Base-by-base conservation (phyloP, 2,329 filamentous ascomycete species). In the Cercospora janseana region DNA sequence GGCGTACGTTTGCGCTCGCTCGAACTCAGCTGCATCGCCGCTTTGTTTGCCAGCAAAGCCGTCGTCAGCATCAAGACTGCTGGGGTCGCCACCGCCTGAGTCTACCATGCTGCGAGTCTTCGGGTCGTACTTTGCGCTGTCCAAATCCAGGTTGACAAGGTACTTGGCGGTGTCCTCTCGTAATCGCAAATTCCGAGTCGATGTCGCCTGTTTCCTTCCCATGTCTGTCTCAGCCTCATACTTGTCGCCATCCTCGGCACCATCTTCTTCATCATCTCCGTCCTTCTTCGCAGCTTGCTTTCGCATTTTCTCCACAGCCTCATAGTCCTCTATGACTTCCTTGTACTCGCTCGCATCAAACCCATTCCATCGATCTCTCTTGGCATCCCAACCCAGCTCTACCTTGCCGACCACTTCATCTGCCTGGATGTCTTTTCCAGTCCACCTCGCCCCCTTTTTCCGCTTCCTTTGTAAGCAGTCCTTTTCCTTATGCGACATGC, bases 81-180 rank as follows among this genome's bases (percentile, higher is more conserved):
- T 87, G 85, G 85, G 24, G 85, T 87, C 5, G 87, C 89, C 56
- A 82, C 83, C 65, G 95, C 88, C 16, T 95, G 86, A 46, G 9
- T 56, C 56, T 6, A 58, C 41, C 78, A 98, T 88, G 6, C 87
- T 86, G 62, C 93, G 81, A 9, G 91, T 96, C 68, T 98, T 98
- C 0, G 93, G 93, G 65, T 98, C 92, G 71, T 98, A 98, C 69
- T 95, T 94, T 1, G 94, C 93, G 1, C 91, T 96, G 64, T 98
- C 93, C 2, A 95, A 78, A 66, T 98, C 93, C 21, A 98, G 80
- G 66, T 97, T 97, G 6, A 96, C 75, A 2, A 98, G 77, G 67
- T 98, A 98, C 65, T 96, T 97, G 16, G 93, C 93, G 0, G 93
- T 98, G 68, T 98, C 93, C 72, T 98, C 93, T 68, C 93, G 82